Conservation (phyloP, 75 land plant species). For the Chamaecyparis obtusa region DNA sequence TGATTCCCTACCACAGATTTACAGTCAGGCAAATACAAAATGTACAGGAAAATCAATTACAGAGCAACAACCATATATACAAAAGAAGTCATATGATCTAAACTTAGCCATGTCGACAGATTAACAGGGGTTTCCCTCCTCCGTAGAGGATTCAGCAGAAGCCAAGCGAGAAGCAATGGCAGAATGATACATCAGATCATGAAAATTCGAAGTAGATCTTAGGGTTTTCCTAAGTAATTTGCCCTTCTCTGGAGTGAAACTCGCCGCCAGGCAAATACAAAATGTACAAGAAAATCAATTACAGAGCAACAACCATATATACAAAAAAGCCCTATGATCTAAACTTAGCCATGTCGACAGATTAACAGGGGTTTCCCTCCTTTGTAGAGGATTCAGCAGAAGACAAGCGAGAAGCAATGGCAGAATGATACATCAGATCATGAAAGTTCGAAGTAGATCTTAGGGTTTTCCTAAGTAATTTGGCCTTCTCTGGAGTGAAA, state of each 20-base stretch:
- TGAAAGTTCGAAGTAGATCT: slow-evolving; percentile 44
- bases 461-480: slow-evolving; percentile 46
- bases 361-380: neutral
- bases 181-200: slow-evolving; percentile 83
- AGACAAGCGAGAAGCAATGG: slow-evolving; percentile 84
- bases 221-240: slow-evolving; percentile 50
- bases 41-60: too few species aligned
- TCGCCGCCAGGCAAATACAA: slow-evolving; percentile 5
- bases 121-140: neutral
- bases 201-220: slow-evolving; percentile 38
- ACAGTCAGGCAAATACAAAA: too few species aligned
- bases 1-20: too few species aligned
- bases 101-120: neutral
- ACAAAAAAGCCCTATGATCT: too few species aligned
- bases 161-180: slow-evolving; percentile 88
- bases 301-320: too few species aligned
- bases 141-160: neutral
- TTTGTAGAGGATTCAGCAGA: neutral
- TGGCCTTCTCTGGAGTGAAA: slow-evolving; percentile 81
- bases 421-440: slow-evolving; percentile 82
- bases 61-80: too few species aligned
- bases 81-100: too few species aligned
- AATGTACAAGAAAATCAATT: too few species aligned
- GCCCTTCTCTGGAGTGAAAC: slow-evolving; percentile 79
- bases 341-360: neutral